A percentile compares a stretch with the other conserved stretches of the same genome.
Evolutionary conservation across 2,329 filamentous ascomycete species (phyloP).

Genomic region (Aspergillus thermomutatus): DNA sequence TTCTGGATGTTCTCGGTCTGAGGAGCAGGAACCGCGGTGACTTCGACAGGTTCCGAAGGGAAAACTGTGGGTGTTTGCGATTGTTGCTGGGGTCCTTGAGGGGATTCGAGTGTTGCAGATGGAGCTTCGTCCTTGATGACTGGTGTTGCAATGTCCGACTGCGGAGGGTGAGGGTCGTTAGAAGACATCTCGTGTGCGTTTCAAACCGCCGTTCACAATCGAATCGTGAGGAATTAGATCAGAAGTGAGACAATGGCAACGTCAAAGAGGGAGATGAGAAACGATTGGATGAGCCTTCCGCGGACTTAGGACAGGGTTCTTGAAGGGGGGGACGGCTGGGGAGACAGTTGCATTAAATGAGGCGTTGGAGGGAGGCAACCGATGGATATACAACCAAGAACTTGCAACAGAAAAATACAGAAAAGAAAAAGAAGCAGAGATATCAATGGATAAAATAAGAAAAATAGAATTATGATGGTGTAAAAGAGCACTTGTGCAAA

Average conservation of each 20-base stretch:
- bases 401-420: background rate
- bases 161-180: slow-evolving; percentile 20
- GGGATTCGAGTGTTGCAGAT: slow-evolving; percentile 15
- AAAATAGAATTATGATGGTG: background rate
- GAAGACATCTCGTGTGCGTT: slow-evolving; percentile 14
- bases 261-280: background rate
- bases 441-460: background rate
- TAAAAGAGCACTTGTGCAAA: background rate
- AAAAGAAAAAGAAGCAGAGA: background rate
- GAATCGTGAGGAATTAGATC: background rate
- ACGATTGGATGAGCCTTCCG: background rate
- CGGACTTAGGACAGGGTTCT: background rate
- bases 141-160: slow-evolving; percentile 16
- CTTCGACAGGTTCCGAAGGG: slow-evolving; percentile 9
- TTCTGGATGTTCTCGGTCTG: slow-evolving; percentile 12
- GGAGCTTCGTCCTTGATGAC: slow-evolving; percentile 15
- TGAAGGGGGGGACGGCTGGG: background rate
- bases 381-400: background rate
- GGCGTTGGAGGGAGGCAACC: background rate
- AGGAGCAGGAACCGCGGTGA: slow-evolving; percentile 6
- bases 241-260: background rate
- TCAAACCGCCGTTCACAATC: background rate
- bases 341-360: background rate
- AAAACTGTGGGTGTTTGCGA: slow-evolving; percentile 9
- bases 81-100: slow-evolving; percentile 17